Base-by-base conservation (phyloP, 2,329 filamentous ascomycete species). In the Pezicula rhizophila region DNA sequence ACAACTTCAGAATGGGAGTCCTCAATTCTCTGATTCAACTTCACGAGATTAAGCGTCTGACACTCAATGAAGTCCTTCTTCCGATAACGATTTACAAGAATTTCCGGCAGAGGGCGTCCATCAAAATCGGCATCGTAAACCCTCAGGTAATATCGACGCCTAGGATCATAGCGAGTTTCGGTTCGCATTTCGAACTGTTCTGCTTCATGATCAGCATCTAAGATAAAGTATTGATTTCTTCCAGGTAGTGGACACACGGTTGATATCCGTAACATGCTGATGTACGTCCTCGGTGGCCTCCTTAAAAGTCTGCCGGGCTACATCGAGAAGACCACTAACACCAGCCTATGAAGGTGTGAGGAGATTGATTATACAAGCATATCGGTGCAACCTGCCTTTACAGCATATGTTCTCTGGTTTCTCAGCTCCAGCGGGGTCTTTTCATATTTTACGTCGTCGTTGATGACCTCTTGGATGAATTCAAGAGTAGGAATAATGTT, bases 371-470 rank as follows among this genome's bases (percentile, higher is more conserved):
- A 34, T 5, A 8, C 15, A 5, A 23, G 6, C 28, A 33, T 2
- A 2, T 14, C 5, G 17, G 25, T 2, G 5, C 37, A n/a, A 35
- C 57, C 49, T 60, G 83, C 81, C 70, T 86, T 93, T 28, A 97
- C 85, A 18, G 92, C 92, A 69, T 95, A 96, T 1, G 86, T 88
- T 54, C 92, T 77, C 63, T 97, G 92, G 52, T 96, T 95, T 12
- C 91, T 80, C 49, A 96, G 73, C 53, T 96, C 92, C 4, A 97
- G 74, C 0, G 93, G 85, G 18, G 84, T 81, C 42, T 78, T 87
- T 50, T 88, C 85, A 57, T 87, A 95, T 0, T 76, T 79, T 0
- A 90, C 87, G 62, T 96, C 87, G 8, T 87, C 78, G 54, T 97
- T 93, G 57, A 99, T 84, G 0, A 80, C 80, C 12, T 74, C 69